Percentiles rank a stretch among this genome's conserved stretches.
Evolutionary conservation across 257 asterid species (phyloP).

Genomic region (Henckelia pumila): DNA sequence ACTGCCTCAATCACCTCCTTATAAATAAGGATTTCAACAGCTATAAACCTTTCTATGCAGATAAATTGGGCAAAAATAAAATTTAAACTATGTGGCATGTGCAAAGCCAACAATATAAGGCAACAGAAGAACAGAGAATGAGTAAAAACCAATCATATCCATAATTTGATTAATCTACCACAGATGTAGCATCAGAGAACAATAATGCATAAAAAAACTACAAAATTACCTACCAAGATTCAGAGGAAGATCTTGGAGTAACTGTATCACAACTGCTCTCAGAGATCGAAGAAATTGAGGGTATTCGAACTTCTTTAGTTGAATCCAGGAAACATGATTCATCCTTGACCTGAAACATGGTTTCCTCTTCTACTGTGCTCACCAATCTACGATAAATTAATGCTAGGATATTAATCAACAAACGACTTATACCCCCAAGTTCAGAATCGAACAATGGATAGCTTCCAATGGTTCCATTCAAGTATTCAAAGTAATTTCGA

Average conservation of each 20-base stretch:
- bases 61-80: constrained; percentile 3
- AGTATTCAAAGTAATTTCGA: constrained; percentile 1
- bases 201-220: neutral
- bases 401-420: constrained; percentile 5
- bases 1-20: neutral
- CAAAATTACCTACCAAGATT: constrained; percentile 40
- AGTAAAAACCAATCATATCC: constrained; percentile 3
- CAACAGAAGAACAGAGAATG: neutral
- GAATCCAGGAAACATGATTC: constrained; percentile 35
- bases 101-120: neutral
- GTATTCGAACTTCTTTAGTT: constrained; percentile 26
- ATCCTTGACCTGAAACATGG: constrained; percentile 36
- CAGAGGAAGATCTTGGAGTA: constrained; percentile 42
- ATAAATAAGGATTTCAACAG: neutral
- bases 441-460: constrained; percentile 1
- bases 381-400: constrained; percentile 16
- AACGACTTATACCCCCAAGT: neutral
- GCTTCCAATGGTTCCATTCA: constrained; percentile 1
- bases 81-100: neutral
- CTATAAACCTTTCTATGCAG: neutral
- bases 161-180: constrained; percentile 4
- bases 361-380: constrained; percentile 25
- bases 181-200: neutral
- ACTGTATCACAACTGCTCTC: constrained; percentile 40
- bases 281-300: constrained; percentile 32